Conservation (phyloP, 2,329 filamentous ascomycete genomes). For the Seiridium unicorne region DNA sequence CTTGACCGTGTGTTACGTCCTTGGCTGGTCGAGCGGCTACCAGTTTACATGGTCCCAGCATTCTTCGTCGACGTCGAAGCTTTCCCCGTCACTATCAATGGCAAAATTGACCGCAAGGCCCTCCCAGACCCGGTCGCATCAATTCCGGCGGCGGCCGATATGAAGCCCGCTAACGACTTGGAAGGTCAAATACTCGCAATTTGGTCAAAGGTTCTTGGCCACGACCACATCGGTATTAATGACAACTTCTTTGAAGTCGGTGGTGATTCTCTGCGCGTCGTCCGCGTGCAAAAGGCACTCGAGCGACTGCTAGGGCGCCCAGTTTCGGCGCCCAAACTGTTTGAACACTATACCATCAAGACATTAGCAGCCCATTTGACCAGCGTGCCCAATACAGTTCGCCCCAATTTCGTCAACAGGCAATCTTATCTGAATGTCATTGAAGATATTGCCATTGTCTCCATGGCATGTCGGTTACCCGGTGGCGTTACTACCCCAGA, state of each 20-base stretch:
- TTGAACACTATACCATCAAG: slow-evolving; percentile 26
- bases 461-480: slow-evolving; percentile 32
- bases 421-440: neutral
- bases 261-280: slow-evolving; percentile 23
- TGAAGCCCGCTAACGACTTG: slow-evolving; percentile 14
- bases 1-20: slow-evolving; percentile 16
- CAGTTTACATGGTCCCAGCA: slow-evolving; percentile 25
- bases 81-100: slow-evolving; percentile 22
- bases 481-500: slow-evolving; percentile 27
- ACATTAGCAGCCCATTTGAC: slow-evolving; percentile 20
- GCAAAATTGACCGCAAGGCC: slow-evolving; percentile 25
- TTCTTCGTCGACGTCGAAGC: slow-evolving; percentile 24
- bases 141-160: neutral
- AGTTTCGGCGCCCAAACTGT: slow-evolving; percentile 20
- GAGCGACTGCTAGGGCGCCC: slow-evolving; percentile 18
- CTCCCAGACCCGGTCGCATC: slow-evolving; percentile 19
- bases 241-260: slow-evolving; percentile 29
- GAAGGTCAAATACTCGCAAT: slow-evolving; percentile 19
- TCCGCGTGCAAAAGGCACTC: slow-evolving; percentile 24
- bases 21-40: slow-evolving; percentile 22
- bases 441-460: slow-evolving; percentile 26
- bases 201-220: slow-evolving; percentile 23
- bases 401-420: neutral
- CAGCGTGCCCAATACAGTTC: neutral
- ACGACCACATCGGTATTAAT: slow-evolving; percentile 17